These are phyloP conservation scores for Eragrostis curvula DNA, from an alignment of 176 grass and related monocot genomes.

Conservation along the genomic window DNA sequence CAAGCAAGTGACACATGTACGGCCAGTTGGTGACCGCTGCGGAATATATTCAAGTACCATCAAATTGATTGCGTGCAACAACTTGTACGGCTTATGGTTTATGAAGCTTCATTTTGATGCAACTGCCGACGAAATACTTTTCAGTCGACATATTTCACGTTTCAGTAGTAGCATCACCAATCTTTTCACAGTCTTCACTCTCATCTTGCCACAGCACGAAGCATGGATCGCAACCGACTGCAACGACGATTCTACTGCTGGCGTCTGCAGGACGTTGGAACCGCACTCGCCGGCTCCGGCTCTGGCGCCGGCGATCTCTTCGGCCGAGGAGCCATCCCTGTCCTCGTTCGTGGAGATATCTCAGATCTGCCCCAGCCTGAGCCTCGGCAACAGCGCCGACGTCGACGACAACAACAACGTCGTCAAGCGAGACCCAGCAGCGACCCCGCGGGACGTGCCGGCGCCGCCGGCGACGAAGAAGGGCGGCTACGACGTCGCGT, in stretches of 20 bases:
- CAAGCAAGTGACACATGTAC: neutral
- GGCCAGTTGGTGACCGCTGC: neutral
- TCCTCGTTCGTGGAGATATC: constrained; percentile 52
- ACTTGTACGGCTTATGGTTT: neutral
- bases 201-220: constrained; percentile 24
- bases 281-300: constrained; percentile 23
- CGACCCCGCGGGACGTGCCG: neutral
- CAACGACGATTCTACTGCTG: neutral
- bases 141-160: neutral
- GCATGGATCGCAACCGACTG: constrained; percentile 33
- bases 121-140: neutral
- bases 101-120: neutral
- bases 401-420: neutral
- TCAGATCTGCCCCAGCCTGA: constrained; percentile 47
- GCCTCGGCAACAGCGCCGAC: neutral
- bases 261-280: neutral
- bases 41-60: neutral
- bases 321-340: constrained; percentile 47
- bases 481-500: constrained; percentile 52
- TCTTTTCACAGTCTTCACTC: neutral
- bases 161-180: neutral
- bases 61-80: constrained; percentile 5
- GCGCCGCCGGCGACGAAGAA: neutral
- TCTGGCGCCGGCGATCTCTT: constrained; percentile 29
- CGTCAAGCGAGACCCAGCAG: neutral